These are phyloP conservation scores for Arabidopsis hybrid DNA, from an alignment of 441 rosid species.

Conservation along the genomic window DNA sequence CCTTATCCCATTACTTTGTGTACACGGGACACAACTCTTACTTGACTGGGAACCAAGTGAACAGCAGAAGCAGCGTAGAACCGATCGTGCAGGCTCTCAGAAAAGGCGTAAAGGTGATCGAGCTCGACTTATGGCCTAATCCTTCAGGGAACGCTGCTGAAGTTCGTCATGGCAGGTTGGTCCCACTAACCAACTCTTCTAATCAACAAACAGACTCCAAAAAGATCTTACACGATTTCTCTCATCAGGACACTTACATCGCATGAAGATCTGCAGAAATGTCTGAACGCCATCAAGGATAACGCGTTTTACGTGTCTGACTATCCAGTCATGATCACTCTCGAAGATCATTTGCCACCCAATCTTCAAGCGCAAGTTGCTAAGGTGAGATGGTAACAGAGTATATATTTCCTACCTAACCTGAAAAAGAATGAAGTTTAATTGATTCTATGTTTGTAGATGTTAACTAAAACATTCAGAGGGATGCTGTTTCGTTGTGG, in stretches of 20 bases:
- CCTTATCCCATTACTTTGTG: constrained; percentile 79
- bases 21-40: constrained; percentile 89
- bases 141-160: constrained; percentile 51
- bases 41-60: constrained; percentile 81
- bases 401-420: background rate
- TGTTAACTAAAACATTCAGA: constrained; percentile 62
- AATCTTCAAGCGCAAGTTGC: constrained; percentile 70
- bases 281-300: constrained; percentile 64
- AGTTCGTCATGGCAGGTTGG: constrained; percentile 82
- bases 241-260: constrained; percentile 64
- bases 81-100: constrained; percentile 66
- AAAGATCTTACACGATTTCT: constrained; percentile 15
- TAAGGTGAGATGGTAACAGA: constrained; percentile 48
- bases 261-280: constrained; percentile 65
- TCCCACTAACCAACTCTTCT: constrained; percentile 9
- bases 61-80: constrained; percentile 67
- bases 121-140: constrained; percentile 83
- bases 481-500: constrained; percentile 52
- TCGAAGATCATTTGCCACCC: constrained; percentile 78
- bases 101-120: constrained; percentile 75
- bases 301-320: constrained; percentile 68
- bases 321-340: constrained; percentile 80
- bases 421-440: background rate
- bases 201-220: background rate
- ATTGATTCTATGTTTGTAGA: constrained; percentile 46